Base-by-base conservation (phyloP, 257 asterid genomes). In the Fraxinus quadrangulata region DNA sequence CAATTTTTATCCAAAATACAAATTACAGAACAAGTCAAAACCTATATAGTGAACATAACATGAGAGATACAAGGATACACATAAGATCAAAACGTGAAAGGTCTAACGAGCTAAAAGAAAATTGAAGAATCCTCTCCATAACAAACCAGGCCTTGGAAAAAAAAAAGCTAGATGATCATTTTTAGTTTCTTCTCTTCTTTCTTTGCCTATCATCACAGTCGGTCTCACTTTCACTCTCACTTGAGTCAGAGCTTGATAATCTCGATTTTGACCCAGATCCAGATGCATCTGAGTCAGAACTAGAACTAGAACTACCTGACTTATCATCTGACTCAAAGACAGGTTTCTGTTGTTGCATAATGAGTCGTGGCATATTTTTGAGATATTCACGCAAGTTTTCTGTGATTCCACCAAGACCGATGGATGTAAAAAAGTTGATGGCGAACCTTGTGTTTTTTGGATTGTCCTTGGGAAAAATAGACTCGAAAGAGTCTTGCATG, bases 381-480 rank as follows among this genome's bases (percentile, higher is more conserved):
- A 92, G 88, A 80, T 90, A 91, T 85, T 94, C 97, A 0, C 98
- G 90, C 66, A 90, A 82, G 76, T 88, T 91, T 51, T 91, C 97
- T 0, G 98, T 92, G 30, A 92, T 94, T 59, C 97, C 97, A 69
- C 97, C 97, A 39, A 90, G 87, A 77, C 98, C 97, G 47, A 94
- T 94, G 37, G 98, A 91, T 4, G 97, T 94, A 89, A 94, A 94
- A 40, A 92, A 94, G 82, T 92, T 94, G 74, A 94, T 94, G 0
- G 98, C 84, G n/a, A 94, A 94, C 81, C 97, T 81, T 0, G 97
- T 87, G 72, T 94, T 94, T 67, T 91, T 92, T 0, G 97, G 97
- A 72, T 87, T 92, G 70, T 94, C 97, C 81, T 76, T 91, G n/a
- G 98, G 97, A 31, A 92, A 94, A 5, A 94, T 92, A 1, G 97